Evolutionary conservation across 164 flowering plant species (phyloP).

Genomic region (Berberis thunbergii): DNA sequence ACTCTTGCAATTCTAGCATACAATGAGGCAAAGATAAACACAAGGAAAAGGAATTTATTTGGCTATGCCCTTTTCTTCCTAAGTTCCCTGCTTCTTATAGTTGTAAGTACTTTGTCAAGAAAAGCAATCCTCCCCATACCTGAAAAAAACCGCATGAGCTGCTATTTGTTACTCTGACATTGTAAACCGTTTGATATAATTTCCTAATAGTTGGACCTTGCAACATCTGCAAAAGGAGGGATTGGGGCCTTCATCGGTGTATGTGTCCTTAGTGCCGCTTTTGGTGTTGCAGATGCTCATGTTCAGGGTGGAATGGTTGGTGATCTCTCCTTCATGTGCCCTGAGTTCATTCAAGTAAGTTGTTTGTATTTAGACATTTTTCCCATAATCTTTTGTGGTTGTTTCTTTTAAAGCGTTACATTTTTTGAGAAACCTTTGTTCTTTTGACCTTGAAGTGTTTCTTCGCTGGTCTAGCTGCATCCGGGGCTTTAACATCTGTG

Average conservation of each 20-base stretch:
- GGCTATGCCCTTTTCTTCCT: constrained; percentile 60
- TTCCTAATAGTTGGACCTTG: constrained; percentile 52
- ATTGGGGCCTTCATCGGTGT: constrained; percentile 46
- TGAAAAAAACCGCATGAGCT: too few relatives aligned
- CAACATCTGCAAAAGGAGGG: constrained; percentile 63
- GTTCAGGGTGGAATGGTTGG: constrained; percentile 23
- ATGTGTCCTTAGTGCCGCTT: constrained; percentile 41
- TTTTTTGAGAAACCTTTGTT: neutral
- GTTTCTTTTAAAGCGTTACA: neutral
- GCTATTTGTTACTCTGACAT: too few relatives aligned
- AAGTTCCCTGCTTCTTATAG: constrained; percentile 42
- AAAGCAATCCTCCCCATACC: neutral
- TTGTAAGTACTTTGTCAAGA: constrained; percentile 25
- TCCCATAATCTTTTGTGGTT: neutral
- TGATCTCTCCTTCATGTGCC: constrained; percentile 69
- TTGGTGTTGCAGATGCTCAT: constrained; percentile 76
- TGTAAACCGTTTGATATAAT: neutral
- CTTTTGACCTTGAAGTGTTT: constrained; percentile 22
- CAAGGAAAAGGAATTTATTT: constrained; percentile 28
- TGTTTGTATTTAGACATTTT: neutral
- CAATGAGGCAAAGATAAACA: constrained; percentile 33
- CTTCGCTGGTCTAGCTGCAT: constrained; percentile 37
- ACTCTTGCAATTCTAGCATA: constrained; percentile 24
- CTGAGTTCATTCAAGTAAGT: constrained; percentile 69
- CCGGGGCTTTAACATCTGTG: constrained; percentile 32